Evolutionary conservation across 805 yeast genomes (phyloP).

Genomic region (Nakazawaea ernobii): DNA sequence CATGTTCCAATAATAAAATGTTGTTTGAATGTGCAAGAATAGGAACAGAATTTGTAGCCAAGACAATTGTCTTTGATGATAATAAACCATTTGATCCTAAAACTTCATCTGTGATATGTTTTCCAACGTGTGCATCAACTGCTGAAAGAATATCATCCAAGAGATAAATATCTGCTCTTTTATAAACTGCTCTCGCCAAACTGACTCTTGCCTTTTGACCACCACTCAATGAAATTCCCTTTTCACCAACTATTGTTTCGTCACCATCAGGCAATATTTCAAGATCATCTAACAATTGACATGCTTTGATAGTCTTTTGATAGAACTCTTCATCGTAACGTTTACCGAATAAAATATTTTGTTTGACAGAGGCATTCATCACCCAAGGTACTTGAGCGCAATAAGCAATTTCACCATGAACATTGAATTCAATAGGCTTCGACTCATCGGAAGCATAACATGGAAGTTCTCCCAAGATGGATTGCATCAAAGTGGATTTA

Average conservation of each 20-base stretch:
- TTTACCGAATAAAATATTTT: constrained; percentile 88
- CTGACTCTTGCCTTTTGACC: constrained; percentile 97
- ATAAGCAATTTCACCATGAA: constrained; percentile 47
- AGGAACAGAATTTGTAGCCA: constrained; percentile 53
- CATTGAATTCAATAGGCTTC: constrained; percentile 15
- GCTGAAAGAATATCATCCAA: constrained; percentile 94
- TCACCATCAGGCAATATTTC: constrained; percentile 84
- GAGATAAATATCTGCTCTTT: constrained; percentile 86
- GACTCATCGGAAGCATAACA: constrained; percentile 26
- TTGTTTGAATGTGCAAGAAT: constrained; percentile 53
- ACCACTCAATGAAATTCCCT: constrained; percentile 93
- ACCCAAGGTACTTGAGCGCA: constrained; percentile 89
- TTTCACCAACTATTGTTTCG: constrained; percentile 90
- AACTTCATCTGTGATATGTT: constrained; percentile 65
- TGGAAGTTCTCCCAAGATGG: constrained; percentile 50
- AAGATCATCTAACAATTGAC: constrained; percentile 80
- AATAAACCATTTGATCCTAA: constrained; percentile 41
- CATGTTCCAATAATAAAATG: constrained; percentile 52
- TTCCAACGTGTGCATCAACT: constrained; percentile 95
- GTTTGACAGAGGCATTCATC: constrained; percentile 88
- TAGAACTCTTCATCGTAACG: constrained; percentile 78
- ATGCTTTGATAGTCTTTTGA: constrained; percentile 73
- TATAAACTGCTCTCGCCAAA: constrained; percentile 91
- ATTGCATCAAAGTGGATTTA: constrained; percentile 51
- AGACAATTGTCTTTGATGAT: constrained; percentile 44